Conservation (phyloP, 1,139 yeast species). For the Yamadazyma epiphylla region DNA sequence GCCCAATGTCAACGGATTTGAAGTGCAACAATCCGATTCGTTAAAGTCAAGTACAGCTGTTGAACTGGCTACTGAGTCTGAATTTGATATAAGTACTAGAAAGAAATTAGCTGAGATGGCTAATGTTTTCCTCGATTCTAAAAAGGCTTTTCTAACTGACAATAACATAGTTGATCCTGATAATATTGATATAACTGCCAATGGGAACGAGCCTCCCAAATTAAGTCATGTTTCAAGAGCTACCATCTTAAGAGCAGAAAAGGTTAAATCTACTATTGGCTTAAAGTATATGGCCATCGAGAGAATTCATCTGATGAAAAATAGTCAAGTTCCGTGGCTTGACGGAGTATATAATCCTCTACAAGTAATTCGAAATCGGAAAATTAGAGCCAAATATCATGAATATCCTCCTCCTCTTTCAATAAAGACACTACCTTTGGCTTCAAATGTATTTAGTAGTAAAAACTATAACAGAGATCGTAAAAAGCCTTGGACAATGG, state of each 20-base stretch:
- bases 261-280: slow-evolving; percentile 49
- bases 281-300: slow-evolving; percentile 49
- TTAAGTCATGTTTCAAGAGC: slow-evolving; percentile 24
- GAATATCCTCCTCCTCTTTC: slow-evolving; percentile 35
- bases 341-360: slow-evolving; percentile 79
- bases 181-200: slow-evolving; percentile 4
- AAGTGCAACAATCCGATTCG: slow-evolving; percentile 4
- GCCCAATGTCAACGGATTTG: slow-evolving; percentile 8
- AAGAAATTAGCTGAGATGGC: slow-evolving; percentile 44
- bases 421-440: slow-evolving; percentile 40
- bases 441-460: slow-evolving; percentile 53
- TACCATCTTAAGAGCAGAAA: slow-evolving; percentile 49
- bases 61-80: slow-evolving; percentile 1
- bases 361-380: slow-evolving; percentile 72
- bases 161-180: slow-evolving; percentile 31
- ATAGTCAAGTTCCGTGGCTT: slow-evolving; percentile 37
- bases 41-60: background rate
- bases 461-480: slow-evolving; percentile 21
- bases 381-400: slow-evolving; percentile 43
- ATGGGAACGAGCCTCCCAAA: slow-evolving; percentile 4
- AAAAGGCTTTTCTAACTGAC: slow-evolving; percentile 39
- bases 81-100: slow-evolving; percentile 12
- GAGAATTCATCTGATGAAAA: slow-evolving; percentile 23
- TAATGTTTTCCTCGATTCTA: slow-evolving; percentile 37
- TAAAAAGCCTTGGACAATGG: slow-evolving; percentile 30